A percentile compares a stretch with the other conserved stretches of the same genome.
phyloP scores from a whole-genome alignment of 1,139 yeast genomes.

The Sugiyamaella grinbergsii region DNA sequence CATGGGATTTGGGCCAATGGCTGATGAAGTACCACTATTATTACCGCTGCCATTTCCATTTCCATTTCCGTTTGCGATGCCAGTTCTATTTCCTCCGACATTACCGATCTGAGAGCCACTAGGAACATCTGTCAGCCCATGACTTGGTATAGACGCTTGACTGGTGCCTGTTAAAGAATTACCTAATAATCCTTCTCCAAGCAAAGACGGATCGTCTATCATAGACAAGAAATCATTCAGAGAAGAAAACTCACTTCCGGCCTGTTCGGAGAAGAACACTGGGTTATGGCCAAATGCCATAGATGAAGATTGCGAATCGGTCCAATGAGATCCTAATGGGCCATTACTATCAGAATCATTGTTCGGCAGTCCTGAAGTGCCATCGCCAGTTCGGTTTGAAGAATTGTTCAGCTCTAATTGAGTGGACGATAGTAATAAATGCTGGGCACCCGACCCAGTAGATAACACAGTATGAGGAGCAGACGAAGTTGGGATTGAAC shows the following conservation, averaged over 20 bases:
- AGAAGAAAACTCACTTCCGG: constrained; percentile 90
- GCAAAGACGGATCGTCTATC: constrained; percentile 75
- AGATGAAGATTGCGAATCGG: constrained; percentile 6
- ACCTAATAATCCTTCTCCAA: constrained; percentile 20
- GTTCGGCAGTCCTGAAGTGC: neutral
- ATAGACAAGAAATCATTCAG: constrained; percentile 85
- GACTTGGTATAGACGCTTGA: neutral
- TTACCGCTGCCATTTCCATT: constrained; percentile 17
- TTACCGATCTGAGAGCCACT: neutral
- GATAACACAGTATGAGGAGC: constrained; percentile 6
- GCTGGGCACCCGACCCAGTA: constrained; percentile 22
- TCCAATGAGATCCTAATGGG: constrained; percentile 13
- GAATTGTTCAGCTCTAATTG: constrained; percentile 22
- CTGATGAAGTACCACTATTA: constrained; percentile 12
- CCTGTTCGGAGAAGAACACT: constrained; percentile 84
- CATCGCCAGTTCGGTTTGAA: constrained; percentile 14
- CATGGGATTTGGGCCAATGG: constrained; percentile 2
- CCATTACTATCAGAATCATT: neutral
- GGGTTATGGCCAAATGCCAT: constrained; percentile 44
- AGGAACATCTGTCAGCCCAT: constrained; percentile 1
- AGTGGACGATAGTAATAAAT: constrained; percentile 21
- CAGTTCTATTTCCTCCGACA: constrained; percentile 7
- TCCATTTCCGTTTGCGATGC: constrained; percentile 10
- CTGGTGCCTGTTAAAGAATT: constrained; percentile 4
- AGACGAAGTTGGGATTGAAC: constrained; percentile 2